Conservation (phyloP, 2,329 filamentous ascomycete species). For the Pestalotiopsis sp. region DNA sequence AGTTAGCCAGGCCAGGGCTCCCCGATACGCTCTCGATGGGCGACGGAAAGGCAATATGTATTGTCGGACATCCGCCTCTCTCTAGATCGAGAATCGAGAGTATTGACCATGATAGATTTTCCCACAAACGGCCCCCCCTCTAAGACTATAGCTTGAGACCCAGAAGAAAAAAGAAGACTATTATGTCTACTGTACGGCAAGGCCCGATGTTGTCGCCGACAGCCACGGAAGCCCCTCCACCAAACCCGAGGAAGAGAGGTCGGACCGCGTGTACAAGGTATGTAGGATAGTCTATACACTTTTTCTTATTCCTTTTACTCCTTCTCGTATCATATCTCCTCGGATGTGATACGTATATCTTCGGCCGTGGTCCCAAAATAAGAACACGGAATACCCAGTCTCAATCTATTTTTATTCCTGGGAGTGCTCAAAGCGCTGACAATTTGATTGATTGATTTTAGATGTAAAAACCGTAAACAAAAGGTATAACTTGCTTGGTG, state of each 20-base stretch:
- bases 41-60: not conserved
- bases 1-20: not conserved
- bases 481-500: conserved; percentile 32
- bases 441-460: conserved; percentile 1
- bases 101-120: too few relatives aligned
- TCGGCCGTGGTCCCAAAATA: not conserved
- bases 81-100: not conserved
- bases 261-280: conserved; percentile 43
- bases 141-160: not conserved
- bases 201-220: conserved; percentile 19
- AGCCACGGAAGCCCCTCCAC: conserved; percentile 11
- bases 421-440: conserved; percentile 1
- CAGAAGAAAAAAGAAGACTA: not conserved
- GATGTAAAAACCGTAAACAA: conserved; percentile 48
- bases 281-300: not conserved
- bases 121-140: not conserved
- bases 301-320: not conserved
- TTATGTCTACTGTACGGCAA: conserved; percentile 12
- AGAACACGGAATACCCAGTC: not conserved
- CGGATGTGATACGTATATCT: not conserved
- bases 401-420: conserved; percentile 1
- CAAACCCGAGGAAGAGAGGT: conserved; percentile 45
- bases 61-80: conserved; percentile 12
- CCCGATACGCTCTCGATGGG: not conserved
- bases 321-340: not conserved